Percentiles rank a stretch among this genome's conserved stretches.
phyloP scores from a whole-genome alignment of 179 eudicot genomes.

The Gypsophila paniculata region DNA sequence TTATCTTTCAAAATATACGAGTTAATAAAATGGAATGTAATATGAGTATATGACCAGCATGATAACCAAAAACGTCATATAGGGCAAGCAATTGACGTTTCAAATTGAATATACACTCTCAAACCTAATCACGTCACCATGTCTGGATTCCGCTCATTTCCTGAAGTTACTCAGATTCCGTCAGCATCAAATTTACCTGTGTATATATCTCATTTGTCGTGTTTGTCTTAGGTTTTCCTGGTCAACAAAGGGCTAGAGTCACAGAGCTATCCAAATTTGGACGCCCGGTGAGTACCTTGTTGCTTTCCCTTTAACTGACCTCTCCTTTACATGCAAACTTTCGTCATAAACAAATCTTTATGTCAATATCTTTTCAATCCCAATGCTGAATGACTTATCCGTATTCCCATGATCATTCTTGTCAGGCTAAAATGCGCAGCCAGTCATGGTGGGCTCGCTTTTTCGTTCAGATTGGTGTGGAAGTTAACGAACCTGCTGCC shows the following conservation, averaged over 20 bases:
- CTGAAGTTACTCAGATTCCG: too few species aligned
- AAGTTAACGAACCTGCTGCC: conserved; percentile 68
- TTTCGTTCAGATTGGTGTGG: conserved; percentile 64
- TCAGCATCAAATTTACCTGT: too few species aligned
- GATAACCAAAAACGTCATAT: too few species aligned
- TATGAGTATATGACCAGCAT: too few species aligned
- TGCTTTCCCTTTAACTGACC: not conserved
- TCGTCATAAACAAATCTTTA: not conserved
- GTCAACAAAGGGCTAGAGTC: conserved; percentile 72
- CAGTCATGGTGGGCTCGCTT: conserved; percentile 81
- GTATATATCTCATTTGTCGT: not conserved
- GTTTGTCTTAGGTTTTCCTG: conserved; percentile 48
- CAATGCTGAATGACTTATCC: not conserved
- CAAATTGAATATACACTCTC: too few species aligned
- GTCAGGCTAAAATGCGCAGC: conserved; percentile 84
- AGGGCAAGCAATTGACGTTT: too few species aligned
- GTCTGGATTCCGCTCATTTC: too few species aligned
- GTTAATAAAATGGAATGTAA: too few species aligned
- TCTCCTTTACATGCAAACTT: too few species aligned
- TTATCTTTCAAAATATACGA: too few species aligned
- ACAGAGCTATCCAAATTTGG: conserved; percentile 81
- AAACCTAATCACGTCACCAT: too few species aligned
- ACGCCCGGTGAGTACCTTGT: conserved; percentile 65
- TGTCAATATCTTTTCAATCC: too few species aligned
- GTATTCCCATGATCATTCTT: not conserved